Base-by-base conservation (phyloP, 2,329 filamentous ascomycete genomes). In the Calonectria hawksworthii region DNA sequence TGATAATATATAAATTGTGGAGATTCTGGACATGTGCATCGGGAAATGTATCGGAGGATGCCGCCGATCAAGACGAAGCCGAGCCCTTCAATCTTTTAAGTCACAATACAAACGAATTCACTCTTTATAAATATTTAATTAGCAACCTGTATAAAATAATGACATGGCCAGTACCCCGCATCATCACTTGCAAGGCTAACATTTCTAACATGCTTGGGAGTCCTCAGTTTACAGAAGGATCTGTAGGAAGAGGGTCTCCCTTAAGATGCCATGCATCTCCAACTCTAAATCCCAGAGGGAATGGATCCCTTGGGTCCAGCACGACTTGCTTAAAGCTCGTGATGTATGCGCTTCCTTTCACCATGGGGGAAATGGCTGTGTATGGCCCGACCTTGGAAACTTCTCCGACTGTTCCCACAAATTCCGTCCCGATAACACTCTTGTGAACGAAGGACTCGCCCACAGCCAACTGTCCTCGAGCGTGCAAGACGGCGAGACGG, bases 251-350 rank as follows among this genome's bases (percentile, higher is more conserved):
- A 5, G 61, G 61, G 9, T 65, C 61, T 8, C 61, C 61, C 11
- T 65, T 50, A 2, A 65, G 23, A 16, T 77, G 70, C 76, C 73
- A 77, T 18, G 59, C 56, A 51, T 77, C 76, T 5, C 76, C 76
- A 4, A 75, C 76, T 0, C 76, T 74, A 5, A 77, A 76, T 0
- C 76, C 73, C 23, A 74, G 52, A 4, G 70, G 76, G 2, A 78
- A 78, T 4, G 76, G 73, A 16, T 77, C 75, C 4, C 72, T 76
- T 6, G 68, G n/a, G 9, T 78, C 70, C 50, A 78, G 6, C 0
- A 76, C 70, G 4, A 78, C 74, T 32, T 78, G 75, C 26, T 78
- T 77, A 0, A 74, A 76, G 32, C 76, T 76, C 28, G 75, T 78
- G 38, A 78, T 76, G 73, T 75, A 78, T 1, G 75, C 76, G 2